Evolutionary conservation across 2,329 filamentous ascomycete genomes (phyloP).

Genomic region (Alternaria sp.): DNA sequence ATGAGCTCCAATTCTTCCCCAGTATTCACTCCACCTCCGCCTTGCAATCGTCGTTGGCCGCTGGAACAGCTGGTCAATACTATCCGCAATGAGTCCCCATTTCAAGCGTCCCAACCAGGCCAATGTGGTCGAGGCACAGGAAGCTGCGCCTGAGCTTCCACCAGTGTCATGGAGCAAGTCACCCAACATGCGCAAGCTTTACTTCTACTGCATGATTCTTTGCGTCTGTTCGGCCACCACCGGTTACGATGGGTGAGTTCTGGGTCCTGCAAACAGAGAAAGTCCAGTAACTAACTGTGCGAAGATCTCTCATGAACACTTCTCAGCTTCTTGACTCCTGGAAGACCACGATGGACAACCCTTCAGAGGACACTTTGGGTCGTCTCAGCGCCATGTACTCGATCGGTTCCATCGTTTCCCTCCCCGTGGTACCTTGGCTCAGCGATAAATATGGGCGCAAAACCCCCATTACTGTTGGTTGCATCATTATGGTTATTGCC

Average conservation of each 20-base stretch:
- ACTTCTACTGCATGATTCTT: slow-evolving; percentile 62
- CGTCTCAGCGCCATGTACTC: slow-evolving; percentile 57
- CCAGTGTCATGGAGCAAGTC: background rate
- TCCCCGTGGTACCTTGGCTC: slow-evolving; percentile 50
- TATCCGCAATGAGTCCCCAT: slow-evolving; percentile 19
- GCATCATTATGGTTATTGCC: slow-evolving; percentile 57
- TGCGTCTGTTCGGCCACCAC: slow-evolving; percentile 66
- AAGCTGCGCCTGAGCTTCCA: slow-evolving; percentile 13
- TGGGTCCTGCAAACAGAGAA: background rate
- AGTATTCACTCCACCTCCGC: slow-evolving; percentile 21
- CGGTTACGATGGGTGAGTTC: slow-evolving; percentile 63
- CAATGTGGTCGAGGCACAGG: slow-evolving; percentile 26
- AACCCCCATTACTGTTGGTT: slow-evolving; percentile 53
- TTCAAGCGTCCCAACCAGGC: slow-evolving; percentile 23
- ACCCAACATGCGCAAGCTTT: slow-evolving; percentile 56
- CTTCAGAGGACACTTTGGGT: slow-evolving; percentile 52
- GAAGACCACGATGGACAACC: slow-evolving; percentile 51
- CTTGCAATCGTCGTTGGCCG: slow-evolving; percentile 12
- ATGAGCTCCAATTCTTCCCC: slow-evolving; percentile 23
- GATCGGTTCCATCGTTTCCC: slow-evolving; percentile 52
- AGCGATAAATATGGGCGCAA: slow-evolving; percentile 57
- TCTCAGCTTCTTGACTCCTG: slow-evolving; percentile 54
- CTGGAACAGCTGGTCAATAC: slow-evolving; percentile 19
- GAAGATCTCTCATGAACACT: slow-evolving; percentile 56
- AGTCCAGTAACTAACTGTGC: slow-evolving; percentile 2